Percentiles rank a stretch among this genome's conserved stretches.
phyloP scores from a whole-genome alignment of 805 yeast genomes.

The Wickerhamomyces bisporus region DNA sequence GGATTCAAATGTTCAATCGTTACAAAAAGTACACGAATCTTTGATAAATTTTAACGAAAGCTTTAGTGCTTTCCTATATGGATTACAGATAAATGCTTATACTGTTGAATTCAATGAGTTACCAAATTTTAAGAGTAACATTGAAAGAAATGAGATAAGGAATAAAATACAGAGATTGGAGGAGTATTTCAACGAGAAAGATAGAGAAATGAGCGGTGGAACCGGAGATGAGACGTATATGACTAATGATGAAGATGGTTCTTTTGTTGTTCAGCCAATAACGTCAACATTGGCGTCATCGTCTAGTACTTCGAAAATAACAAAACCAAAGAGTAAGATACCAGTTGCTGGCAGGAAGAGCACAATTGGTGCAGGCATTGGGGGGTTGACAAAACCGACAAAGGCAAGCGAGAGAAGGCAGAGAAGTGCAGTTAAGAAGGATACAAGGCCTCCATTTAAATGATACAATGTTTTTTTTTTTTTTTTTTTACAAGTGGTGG shows the following conservation, averaged over 20 bases:
- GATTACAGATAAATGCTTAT: conserved; percentile 82
- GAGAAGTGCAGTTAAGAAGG: conserved; percentile 10
- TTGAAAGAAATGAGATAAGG: conserved; percentile 13
- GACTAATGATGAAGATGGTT: conserved; percentile 27
- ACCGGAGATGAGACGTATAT: conserved; percentile 23
- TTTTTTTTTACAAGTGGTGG: too few relatives aligned
- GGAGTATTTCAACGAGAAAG: conserved; percentile 13
- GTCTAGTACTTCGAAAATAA: background rate
- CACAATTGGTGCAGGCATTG: conserved; percentile 4
- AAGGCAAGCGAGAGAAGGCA: conserved; percentile 19
- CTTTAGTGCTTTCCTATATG: conserved; percentile 70
- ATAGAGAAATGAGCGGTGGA: background rate
- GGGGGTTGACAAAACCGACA: conserved; percentile 17
- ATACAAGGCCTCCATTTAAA: conserved; percentile 22
- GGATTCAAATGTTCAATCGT: conserved; percentile 50
- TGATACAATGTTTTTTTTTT: too few relatives aligned
- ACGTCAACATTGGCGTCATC: conserved; percentile 4
- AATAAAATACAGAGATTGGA: conserved; percentile 18
- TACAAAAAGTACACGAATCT: conserved; percentile 57
- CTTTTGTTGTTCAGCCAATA: conserved; percentile 26
- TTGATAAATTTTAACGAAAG: conserved; percentile 70
- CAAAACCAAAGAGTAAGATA: conserved; percentile 6
- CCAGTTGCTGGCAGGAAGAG: conserved; percentile 8
- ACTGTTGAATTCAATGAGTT: conserved; percentile 59
- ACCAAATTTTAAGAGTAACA: conserved; percentile 11